A percentile compares a stretch with the other conserved stretches of the same genome.
Evolutionary conservation across 352 stramenopile species (phyloP).

Genomic region (Chrysophaeum taylorii): DNA sequence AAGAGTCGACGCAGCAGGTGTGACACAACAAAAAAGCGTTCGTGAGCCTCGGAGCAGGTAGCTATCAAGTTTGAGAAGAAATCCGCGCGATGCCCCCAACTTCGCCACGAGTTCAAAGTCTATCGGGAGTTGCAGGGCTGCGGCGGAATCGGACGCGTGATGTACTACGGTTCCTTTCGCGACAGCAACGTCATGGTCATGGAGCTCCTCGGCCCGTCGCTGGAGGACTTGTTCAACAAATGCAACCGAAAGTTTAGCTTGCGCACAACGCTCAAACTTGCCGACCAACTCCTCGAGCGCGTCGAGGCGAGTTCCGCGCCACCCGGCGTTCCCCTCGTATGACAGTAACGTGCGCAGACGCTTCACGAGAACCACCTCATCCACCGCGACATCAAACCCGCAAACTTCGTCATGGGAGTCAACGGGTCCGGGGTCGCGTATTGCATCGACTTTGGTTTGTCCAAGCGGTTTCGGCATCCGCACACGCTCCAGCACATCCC

Average conservation of each 20-base stretch:
- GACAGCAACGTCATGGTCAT: conserved; percentile 93
- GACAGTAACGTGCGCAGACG: conserved; percentile 1
- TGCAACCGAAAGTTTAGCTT: conserved; percentile 52
- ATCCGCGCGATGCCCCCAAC: conserved; percentile 64
- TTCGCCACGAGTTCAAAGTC: conserved; percentile 90
- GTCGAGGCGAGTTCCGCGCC: conserved; percentile 53
- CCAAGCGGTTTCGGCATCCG: conserved; percentile 57
- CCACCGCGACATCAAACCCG: conserved; percentile 64
- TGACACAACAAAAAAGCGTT: neutral
- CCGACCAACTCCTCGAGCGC: conserved; percentile 53
- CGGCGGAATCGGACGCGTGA: conserved; percentile 21
- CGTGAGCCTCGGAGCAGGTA: conserved; percentile 40
- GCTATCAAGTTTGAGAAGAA: conserved; percentile 46
- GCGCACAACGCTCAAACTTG: conserved; percentile 56
- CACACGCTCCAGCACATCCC: conserved; percentile 59
- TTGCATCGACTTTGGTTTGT: conserved; percentile 62
- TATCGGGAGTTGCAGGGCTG: conserved; percentile 82
- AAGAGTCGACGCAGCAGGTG: conserved; percentile 31
- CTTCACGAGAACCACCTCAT: conserved; percentile 47
- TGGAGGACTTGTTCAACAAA: conserved; percentile 61
- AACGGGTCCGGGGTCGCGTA: conserved; percentile 43
- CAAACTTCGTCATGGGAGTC: conserved; percentile 59
- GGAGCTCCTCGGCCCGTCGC: conserved; percentile 77
- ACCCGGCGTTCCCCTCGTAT: neutral
- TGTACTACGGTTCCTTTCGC: conserved; percentile 37